Base-by-base conservation (phyloP, 495 filamentous ascomycete species). In the Glarea lozoyensis region DNA sequence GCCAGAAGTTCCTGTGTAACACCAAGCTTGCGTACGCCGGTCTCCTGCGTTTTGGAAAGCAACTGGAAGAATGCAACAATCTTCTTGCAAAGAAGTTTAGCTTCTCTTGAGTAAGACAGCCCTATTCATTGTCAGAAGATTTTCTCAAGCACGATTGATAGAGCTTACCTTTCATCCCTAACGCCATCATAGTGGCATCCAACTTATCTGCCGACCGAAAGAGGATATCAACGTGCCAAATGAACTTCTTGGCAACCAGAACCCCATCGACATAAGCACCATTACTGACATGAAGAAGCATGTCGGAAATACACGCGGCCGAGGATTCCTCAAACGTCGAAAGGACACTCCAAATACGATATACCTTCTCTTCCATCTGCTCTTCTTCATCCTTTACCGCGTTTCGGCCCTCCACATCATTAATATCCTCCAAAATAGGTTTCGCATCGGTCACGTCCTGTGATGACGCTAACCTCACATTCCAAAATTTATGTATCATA, bases 401-500 rank as follows among this genome's bases (percentile, higher is more conserved):
- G 30, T 82, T 79, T 13, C 93, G 81, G 42, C 84, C 75, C 43
- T 83, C 77, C 22, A 83, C 78, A 23, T 81, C 84, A 9, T 83
- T 84, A 10, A 58, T 52, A 34, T 70, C 61, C 11, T 62, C 57
- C 24, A 70, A 53, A 9, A 70, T 65, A 7, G 61, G 65, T n/a
- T 43, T 18, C n/a, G 37, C 39, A 21, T 67, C 53, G 27, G 73
- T 64, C 17, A 67, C 58, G 17, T 71, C 68, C 37, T 73, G 75
- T 13, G 68, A 60, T 10, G 71, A 71, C 19, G 80, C 78, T 35
- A 99, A 72, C 18, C 90, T 79, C 29, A 99, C 93, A 59, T 95
- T 99, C 93, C 93, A 99, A 65, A 97, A 99, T 58, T 99, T 99
- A 63, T 99, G 93, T 32, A 99, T 99, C 92, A 97, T 99, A 60